phyloP scores from a whole-genome alignment of 345 rosid species.

The Eucalyptus shirleyi region DNA sequence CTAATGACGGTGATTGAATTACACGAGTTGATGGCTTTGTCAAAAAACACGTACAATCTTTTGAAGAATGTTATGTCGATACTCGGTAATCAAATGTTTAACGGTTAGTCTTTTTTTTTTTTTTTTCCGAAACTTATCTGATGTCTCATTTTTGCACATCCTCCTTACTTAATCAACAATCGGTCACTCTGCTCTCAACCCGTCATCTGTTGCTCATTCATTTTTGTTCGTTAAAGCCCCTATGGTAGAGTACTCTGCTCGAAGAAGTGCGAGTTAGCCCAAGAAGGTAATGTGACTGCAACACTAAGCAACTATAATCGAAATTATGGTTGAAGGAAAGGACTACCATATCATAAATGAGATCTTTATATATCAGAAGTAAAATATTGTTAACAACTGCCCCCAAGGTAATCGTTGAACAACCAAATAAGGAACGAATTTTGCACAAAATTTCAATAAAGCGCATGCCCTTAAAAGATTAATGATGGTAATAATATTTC shows the following conservation, averaged over 20 bases:
- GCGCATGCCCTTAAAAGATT: not conserved
- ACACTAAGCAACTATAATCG: not conserved
- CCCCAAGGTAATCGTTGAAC: not conserved
- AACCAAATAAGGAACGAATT: not conserved
- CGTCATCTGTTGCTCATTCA: not conserved
- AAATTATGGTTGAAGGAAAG: not conserved
- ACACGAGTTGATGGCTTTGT: not conserved
- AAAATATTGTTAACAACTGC: not conserved
- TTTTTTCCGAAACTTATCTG: not conserved
- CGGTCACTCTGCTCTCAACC: not conserved
- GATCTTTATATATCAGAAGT: not conserved
- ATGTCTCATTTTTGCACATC: not conserved
- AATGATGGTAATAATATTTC: not conserved
- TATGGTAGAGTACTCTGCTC: not conserved
- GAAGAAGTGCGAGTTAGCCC: not conserved
- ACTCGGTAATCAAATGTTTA: not conserved
- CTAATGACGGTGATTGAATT: not conserved
- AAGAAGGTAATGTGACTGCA: not conserved
- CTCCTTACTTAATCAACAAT: not conserved
- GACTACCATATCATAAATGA: not conserved
- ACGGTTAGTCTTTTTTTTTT: not conserved
- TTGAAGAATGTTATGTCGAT: not conserved
- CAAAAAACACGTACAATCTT: not conserved
- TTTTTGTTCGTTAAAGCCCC: not conserved
- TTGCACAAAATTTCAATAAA: not conserved